Percentiles rank a stretch among this genome's conserved stretches.
Evolutionary conservation across 2,329 filamentous ascomycete genomes (phyloP).

Genomic region (Diaporthe batatas): DNA sequence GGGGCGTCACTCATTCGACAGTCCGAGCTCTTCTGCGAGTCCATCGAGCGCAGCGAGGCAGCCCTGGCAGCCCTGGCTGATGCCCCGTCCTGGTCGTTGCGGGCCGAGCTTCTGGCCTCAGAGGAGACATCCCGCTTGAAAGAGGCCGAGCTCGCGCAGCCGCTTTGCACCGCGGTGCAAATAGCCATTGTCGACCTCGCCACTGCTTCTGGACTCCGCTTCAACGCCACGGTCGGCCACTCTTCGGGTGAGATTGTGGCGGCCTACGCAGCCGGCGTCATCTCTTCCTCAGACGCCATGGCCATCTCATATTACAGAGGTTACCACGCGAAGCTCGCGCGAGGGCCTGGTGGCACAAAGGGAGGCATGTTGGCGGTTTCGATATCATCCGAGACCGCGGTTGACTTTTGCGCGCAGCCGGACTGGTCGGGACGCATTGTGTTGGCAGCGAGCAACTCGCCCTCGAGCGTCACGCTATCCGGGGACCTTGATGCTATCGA

Average conservation of each 20-base stretch:
- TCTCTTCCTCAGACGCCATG: conserved; percentile 44
- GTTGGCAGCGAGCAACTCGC: conserved; percentile 49
- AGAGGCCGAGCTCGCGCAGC: conserved; percentile 34
- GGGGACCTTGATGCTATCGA: conserved; percentile 49
- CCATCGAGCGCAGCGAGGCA: conserved; percentile 4
- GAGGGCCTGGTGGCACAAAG: conserved; percentile 7
- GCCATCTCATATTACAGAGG: conserved; percentile 45
- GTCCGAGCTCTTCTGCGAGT: conserved; percentile 39
- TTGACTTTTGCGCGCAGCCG: conserved; percentile 37
- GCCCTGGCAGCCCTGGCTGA: conserved; percentile 16
- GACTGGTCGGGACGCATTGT: conserved; percentile 45
- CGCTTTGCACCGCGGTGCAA: conserved; percentile 56
- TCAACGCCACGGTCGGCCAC: conserved; percentile 48
- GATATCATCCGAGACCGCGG: conserved; percentile 35
- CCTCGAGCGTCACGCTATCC: conserved; percentile 47
- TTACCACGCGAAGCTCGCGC: conserved; percentile 23
- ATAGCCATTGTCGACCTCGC: conserved; percentile 54
- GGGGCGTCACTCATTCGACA: conserved; percentile 48
- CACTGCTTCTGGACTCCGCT: conserved; percentile 40
- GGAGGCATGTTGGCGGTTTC: conserved; percentile 34
- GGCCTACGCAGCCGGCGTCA: conserved; percentile 30
- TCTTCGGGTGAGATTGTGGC: conserved; percentile 44
- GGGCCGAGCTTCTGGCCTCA: conserved; percentile 21
- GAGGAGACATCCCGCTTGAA: conserved; percentile 36
- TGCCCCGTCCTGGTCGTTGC: conserved; percentile 33